Percentiles rank a stretch among this genome's conserved stretches.
These are phyloP conservation scores for Canariomyces notabilis DNA, from an alignment of 2,329 filamentous ascomycete genomes.

Conservation along the genomic window DNA sequence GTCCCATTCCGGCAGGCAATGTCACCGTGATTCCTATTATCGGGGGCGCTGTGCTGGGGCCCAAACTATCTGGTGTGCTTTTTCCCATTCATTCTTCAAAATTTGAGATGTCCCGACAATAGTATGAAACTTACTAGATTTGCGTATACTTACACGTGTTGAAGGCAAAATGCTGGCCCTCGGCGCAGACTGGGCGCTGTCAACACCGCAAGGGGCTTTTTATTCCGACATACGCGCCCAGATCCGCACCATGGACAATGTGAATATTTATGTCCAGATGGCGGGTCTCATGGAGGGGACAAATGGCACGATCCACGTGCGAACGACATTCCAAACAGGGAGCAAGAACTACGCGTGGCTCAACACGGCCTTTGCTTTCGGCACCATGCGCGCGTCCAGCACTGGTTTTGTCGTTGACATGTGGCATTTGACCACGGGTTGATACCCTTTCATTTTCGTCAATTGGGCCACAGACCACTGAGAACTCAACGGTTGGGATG, in stretches of 20 bases:
- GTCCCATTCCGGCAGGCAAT: constrained; percentile 12
- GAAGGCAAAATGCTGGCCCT: constrained; percentile 15
- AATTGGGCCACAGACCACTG: too few relatives aligned
- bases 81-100: too few relatives aligned
- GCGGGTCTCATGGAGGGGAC: constrained; percentile 7
- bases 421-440: constrained; percentile 17
- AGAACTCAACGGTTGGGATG: too few relatives aligned
- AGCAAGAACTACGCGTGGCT: constrained; percentile 15
- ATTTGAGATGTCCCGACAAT: too few relatives aligned
- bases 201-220: constrained; percentile 5
- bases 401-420: constrained; percentile 14
- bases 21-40: constrained; percentile 15
- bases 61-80: constrained; percentile 10
- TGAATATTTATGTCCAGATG: constrained; percentile 16
- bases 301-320: constrained; percentile 5
- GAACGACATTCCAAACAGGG: constrained; percentile 14
- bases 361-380: constrained; percentile 16
- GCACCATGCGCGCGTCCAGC: constrained; percentile 10
- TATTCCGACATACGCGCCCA: constrained; percentile 14
- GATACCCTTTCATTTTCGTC: too few relatives aligned
- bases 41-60: constrained; percentile 10
- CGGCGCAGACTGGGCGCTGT: constrained; percentile 14
- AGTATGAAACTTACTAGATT: too few relatives aligned
- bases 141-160: too few relatives aligned
- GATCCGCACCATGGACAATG: constrained; percentile 13